A percentile compares a stretch with the other conserved stretches of the same genome.
These are phyloP conservation scores for Globisporangium orthogonon DNA, from an alignment of 352 stramenopile species.

Conservation along the genomic window DNA sequence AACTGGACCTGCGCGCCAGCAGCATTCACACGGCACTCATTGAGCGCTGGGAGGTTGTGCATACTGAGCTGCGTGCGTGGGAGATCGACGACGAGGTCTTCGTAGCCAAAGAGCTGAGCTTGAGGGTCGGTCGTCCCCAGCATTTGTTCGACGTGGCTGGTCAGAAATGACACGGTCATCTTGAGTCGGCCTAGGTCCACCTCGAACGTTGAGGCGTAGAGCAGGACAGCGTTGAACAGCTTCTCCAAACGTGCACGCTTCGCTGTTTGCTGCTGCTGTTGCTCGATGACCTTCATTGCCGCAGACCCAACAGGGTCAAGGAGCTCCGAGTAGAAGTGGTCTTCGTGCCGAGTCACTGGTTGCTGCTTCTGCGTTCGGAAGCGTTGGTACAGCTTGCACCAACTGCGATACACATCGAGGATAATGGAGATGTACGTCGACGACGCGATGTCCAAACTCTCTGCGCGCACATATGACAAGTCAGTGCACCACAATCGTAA, in stretches of 20 bases:
- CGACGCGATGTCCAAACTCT: conserved; percentile 21
- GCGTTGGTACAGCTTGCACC: conserved; percentile 28
- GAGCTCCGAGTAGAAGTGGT: conserved; percentile 4
- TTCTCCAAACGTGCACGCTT: conserved; percentile 29
- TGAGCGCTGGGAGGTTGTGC: conserved; percentile 40
- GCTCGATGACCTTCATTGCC: conserved; percentile 14
- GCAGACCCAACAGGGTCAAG: conserved; percentile 2
- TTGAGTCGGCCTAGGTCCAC: conserved; percentile 37
- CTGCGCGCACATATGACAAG: conserved; percentile 8
- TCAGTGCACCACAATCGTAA: not conserved
- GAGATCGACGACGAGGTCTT: conserved; percentile 39
- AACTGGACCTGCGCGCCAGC: conserved; percentile 39
- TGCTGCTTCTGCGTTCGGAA: conserved; percentile 26
- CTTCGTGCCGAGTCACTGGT: conserved; percentile 1
- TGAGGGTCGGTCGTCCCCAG: conserved; percentile 7
- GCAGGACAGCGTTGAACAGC: conserved; percentile 48
- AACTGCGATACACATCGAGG: conserved; percentile 39
- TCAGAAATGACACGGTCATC: conserved; percentile 38
- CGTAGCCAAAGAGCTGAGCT: conserved; percentile 24
- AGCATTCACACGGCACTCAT: conserved; percentile 49
- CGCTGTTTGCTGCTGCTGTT: conserved; percentile 11
- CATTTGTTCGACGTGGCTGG: conserved; percentile 34
- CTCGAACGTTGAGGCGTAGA: conserved; percentile 47
- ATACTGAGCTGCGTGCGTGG: conserved; percentile 17
- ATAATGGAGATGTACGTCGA: conserved; percentile 46